These are phyloP conservation scores for Aspergillus clavatus DNA, from an alignment of 2,329 filamentous ascomycete genomes.

Conservation along the genomic window DNA sequence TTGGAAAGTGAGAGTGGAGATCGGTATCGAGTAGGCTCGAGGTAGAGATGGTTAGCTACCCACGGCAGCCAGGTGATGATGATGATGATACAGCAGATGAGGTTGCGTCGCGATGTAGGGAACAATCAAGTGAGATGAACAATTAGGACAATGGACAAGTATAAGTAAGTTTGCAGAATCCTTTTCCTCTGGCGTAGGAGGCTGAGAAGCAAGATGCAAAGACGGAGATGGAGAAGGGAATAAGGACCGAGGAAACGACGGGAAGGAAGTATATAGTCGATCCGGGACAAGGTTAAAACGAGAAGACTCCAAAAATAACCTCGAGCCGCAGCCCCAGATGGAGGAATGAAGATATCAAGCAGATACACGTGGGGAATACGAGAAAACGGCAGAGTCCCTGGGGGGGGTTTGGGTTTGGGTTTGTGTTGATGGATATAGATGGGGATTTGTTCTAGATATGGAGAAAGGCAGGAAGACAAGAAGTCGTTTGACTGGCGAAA, in stretches of 20 bases:
- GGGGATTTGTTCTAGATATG: slow-evolving; percentile 8
- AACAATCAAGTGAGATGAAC: not conserved
- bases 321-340: slow-evolving; percentile 18
- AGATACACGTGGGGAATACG: slow-evolving; percentile 25
- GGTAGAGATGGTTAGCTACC: slow-evolving; percentile 2
- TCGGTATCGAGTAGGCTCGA: not conserved
- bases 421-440: slow-evolving; percentile 4
- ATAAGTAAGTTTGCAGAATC: slow-evolving; percentile 1
- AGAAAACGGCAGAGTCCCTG: slow-evolving; percentile 19
- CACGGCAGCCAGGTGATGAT: slow-evolving; percentile 1
- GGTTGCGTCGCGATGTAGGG: not conserved
- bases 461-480: slow-evolving; percentile 2
- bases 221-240: not conserved
- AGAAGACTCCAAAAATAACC: slow-evolving; percentile 19
- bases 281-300: not conserved
- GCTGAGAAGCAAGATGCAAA: not conserved
- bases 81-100: not conserved
- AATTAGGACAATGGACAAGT: not conserved
- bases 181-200: not conserved
- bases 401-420: no score
- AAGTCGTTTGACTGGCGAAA: slow-evolving; percentile 3
- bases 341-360: slow-evolving; percentile 12
- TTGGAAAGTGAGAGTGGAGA: not conserved
- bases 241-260: not conserved
- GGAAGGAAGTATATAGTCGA: not conserved